phyloP scores from a whole-genome alignment of 2,329 filamentous ascomycete species.

The Colletotrichum coccodes region DNA sequence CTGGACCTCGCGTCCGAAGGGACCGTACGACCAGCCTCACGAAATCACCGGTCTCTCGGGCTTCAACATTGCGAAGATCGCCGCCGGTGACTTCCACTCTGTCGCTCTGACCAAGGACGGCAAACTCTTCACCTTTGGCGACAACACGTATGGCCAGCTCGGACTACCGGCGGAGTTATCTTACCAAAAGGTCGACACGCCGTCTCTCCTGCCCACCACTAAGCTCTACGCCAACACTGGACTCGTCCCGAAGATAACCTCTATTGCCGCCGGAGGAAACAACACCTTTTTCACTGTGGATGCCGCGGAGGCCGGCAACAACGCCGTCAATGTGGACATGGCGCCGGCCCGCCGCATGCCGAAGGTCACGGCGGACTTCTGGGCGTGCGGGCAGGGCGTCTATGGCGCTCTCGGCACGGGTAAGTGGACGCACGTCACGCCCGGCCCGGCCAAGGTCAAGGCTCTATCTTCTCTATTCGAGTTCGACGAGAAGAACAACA shows the following conservation, averaged over 20 bases:
- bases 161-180: conserved; percentile 79
- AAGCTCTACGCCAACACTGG: conserved; percentile 77
- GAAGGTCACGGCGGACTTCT: conserved; percentile 77
- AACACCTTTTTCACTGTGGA: conserved; percentile 92
- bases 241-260: conserved; percentile 74
- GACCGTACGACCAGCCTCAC: conserved; percentile 84
- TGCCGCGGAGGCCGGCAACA: conserved; percentile 67
- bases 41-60: conserved; percentile 79
- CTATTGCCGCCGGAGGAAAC: conserved; percentile 84
- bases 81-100: conserved; percentile 88
- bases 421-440: conserved; percentile 88
- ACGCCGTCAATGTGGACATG: conserved; percentile 35
- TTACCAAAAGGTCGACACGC: conserved; percentile 72
- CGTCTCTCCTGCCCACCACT: conserved; percentile 75
- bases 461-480: conserved; percentile 85
- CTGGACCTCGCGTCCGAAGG: conserved; percentile 80
- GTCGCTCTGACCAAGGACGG: conserved; percentile 81
- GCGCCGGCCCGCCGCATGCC: conserved; percentile 45
- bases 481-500: conserved; percentile 79
- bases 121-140: conserved; percentile 86
- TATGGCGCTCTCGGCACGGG: conserved; percentile 86
- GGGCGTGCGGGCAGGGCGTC: conserved; percentile 88
- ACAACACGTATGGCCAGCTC: conserved; percentile 91
- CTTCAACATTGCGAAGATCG: conserved; percentile 78
- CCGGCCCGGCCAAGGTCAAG: conserved; percentile 82